These are phyloP conservation scores for Nigrospora sphaerica DNA, from an alignment of 2,329 filamentous ascomycete genomes.

Conservation along the genomic window DNA sequence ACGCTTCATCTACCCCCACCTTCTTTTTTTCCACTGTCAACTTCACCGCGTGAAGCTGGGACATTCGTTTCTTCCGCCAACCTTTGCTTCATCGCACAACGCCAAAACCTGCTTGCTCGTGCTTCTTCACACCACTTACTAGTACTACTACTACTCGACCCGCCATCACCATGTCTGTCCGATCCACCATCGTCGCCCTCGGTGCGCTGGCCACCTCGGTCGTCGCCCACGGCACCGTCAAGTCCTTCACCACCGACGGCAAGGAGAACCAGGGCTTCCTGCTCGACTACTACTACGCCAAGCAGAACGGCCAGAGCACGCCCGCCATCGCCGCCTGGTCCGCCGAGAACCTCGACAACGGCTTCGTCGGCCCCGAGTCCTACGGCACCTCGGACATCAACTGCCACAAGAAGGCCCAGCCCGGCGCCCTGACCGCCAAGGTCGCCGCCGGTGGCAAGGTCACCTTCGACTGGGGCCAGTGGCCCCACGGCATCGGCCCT, in stretches of 20 bases:
- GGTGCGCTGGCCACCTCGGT: conserved; percentile 18
- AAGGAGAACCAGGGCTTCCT: conserved; percentile 19
- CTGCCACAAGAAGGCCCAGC: conserved; percentile 34
- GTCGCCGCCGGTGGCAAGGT: conserved; percentile 26
- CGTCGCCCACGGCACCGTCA: conserved; percentile 36
- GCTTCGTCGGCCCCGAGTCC: conserved; percentile 37
- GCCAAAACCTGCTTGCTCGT: neutral
- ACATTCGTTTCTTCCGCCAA: conserved; percentile 1
- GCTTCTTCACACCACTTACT: neutral
- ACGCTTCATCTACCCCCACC: neutral
- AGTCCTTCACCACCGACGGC: conserved; percentile 39
- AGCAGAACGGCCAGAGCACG: conserved; percentile 16
- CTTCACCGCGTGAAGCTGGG: conserved; percentile 8
- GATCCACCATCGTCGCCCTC: conserved; percentile 12
- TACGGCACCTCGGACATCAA: conserved; percentile 34
- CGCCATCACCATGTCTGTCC: conserved; percentile 6
- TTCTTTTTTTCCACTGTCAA: conserved; percentile 4
- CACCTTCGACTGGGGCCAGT: conserved; percentile 23
- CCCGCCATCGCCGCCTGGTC: conserved; percentile 22
- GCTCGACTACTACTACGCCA: conserved; percentile 24
- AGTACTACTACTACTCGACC: too few relatives aligned
- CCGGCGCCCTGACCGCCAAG: conserved; percentile 19
- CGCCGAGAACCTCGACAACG: conserved; percentile 33
- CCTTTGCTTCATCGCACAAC: neutral
- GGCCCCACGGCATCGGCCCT: conserved; percentile 31